Percentiles rank a stretch among this genome's conserved stretches.
Evolutionary conservation across 108 stramenopile genomes (phyloP).

Genomic region (Schizochytrium sp.): DNA sequence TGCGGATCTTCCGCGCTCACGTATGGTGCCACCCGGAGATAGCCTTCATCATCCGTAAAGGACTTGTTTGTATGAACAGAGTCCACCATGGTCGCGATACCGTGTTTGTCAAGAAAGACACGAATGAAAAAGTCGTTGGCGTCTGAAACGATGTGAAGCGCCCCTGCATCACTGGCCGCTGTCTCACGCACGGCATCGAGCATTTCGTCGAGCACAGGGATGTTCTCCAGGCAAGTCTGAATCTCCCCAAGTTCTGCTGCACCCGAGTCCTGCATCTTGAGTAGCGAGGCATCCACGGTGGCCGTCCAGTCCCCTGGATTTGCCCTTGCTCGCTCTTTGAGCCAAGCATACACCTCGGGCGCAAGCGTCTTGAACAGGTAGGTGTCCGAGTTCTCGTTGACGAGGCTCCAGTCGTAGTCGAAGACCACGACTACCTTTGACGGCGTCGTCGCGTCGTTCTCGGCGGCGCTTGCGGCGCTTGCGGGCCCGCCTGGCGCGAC

Average conservation of each 20-base stretch:
- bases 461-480: no score
- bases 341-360: constrained; percentile 25
- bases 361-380: constrained; percentile 37
- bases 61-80: background rate
- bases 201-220: background rate
- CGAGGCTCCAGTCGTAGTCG: constrained; percentile 38
- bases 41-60: background rate
- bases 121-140: background rate
- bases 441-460: background rate
- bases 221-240: background rate
- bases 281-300: background rate
- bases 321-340: background rate
- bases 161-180: background rate
- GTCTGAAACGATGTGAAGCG: constrained; percentile 5
- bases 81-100: background rate
- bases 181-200: background rate
- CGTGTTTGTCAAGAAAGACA: background rate
- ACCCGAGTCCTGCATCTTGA: background rate
- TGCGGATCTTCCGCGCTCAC: background rate
- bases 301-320: background rate
- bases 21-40: background rate
- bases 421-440: constrained; percentile 26
- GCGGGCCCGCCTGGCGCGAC: no score
- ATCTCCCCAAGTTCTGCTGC: background rate
- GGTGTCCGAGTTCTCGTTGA: constrained; percentile 46